Conservation (phyloP, 352 stramenopile species). For the Pseudoperonospora humuli region DNA sequence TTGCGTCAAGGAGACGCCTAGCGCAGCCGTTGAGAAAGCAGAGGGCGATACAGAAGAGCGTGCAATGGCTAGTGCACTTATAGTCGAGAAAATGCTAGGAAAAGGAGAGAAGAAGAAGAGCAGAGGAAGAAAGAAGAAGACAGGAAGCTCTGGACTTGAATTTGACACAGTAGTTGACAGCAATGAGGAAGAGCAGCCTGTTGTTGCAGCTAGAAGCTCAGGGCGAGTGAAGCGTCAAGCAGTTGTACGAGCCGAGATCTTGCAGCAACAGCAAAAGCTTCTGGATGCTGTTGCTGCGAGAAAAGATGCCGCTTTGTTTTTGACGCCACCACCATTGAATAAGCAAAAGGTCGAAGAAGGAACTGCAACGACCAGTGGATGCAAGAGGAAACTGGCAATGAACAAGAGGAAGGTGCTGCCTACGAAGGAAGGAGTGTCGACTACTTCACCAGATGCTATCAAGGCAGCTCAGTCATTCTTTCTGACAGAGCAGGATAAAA, state of each 20-base stretch:
- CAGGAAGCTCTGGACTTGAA: constrained; percentile 6
- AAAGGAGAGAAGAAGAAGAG: constrained; percentile 5
- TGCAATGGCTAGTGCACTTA: constrained; percentile 1
- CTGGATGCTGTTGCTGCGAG: constrained; percentile 21
- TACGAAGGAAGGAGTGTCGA: constrained; percentile 11
- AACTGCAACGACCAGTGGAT: constrained; percentile 11
- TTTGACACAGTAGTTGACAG: constrained; percentile 5
- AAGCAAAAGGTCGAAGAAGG: constrained; percentile 13
- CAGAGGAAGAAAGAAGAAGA: constrained; percentile 9
- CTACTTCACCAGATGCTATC: constrained; percentile 9
- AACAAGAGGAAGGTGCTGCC: constrained; percentile 38
- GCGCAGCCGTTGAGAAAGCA: neutral
- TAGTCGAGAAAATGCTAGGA: constrained; percentile 5
- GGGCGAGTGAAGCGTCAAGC: constrained; percentile 50
- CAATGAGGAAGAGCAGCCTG: constrained; percentile 3
- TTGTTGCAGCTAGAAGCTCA: constrained; percentile 15
- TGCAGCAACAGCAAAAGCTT: constrained; percentile 30
- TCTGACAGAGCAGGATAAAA: constrained; percentile 52
- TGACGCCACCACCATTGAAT: constrained; percentile 24
- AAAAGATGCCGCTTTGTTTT: constrained; percentile 21
- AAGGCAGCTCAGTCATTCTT: constrained; percentile 51
- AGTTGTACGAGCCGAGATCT: constrained; percentile 38
- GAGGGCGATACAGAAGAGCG: neutral
- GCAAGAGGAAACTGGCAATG: constrained; percentile 64
- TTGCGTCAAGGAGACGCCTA: constrained; percentile 25